Base-by-base conservation (phyloP, 2,329 filamentous ascomycete species). In the Fusarium paranaense region DNA sequence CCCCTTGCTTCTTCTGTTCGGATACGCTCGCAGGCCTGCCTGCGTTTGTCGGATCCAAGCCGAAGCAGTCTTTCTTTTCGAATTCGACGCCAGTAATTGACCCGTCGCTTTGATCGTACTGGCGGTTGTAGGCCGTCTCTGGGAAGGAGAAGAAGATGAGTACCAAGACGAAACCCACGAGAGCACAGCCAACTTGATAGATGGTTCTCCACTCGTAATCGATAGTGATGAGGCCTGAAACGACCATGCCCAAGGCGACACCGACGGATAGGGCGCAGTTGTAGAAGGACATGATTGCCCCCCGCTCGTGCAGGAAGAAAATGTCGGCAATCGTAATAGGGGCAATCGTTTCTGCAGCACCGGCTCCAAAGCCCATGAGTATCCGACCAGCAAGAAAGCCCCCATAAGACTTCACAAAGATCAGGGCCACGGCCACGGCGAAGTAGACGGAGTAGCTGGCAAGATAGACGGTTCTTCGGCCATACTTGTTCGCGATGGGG, bases 271-370 rank as follows among this genome's bases (percentile, higher is more conserved):
- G 74, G 18, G 83, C 83, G 22, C 81, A 80, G 16, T 82, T 84
- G 70, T 87, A 86, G 13, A 83, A 74, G 72, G 86, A 85, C 86
- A 89, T 90, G 45, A 87, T 80, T 2, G 82, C 79, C 1, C 87
- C 88, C 61, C 89, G 82, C 74, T 90, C 86, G 69, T 90, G 88
- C 18, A 90, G 80, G 76, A 89, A 90, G 79, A 90, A 90, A 33
- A 90, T 79, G 70, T 90, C 88, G 4, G 87, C 81, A 54, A 90
- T 88, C 1, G 87, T 88, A 9, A 88, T 80, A 0, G 87, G 87
- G 2, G 86, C 85, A 54, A 86, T 81, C 1, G 84, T 86, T 74
- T 90, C 88, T 2, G 85, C 88, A 9, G 87, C 86, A 2, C 88
- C 89, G 1, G 87, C 83, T 1, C 85, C 87, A 45, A 89, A 84